Base-by-base conservation (phyloP, 2,329 filamentous ascomycete genomes). In the Colletotrichum ledebouriae region DNA sequence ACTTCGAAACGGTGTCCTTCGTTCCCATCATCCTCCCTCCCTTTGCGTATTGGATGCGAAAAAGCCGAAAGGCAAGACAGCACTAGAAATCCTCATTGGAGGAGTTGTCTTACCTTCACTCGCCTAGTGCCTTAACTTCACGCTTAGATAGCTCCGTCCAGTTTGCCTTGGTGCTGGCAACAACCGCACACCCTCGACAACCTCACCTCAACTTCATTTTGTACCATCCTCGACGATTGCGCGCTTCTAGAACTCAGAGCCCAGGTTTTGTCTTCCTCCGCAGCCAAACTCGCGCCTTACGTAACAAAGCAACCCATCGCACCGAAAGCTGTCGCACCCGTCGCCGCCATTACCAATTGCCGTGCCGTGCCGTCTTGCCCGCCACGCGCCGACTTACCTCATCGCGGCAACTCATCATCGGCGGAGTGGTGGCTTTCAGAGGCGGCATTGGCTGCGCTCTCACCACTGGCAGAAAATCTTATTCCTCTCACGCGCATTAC, bases 1-100 rank as follows among this genome's bases (percentile, higher is more conserved):
- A 25, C 60, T 47, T 37, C 59, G 29, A 67, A 53, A 63, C 52
- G 33, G 34, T 67, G 42, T 67, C 59, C 59, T 56, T 56, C 52
- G 20, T 29, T 56, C 17, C 37, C 25, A 20, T 22, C 59, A 20
- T 34, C 49, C 25, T 34, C 49, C 34, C 25, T 52, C 33, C 33
- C 33, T 52, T 29, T 10, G 34, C 25, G 34, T 15, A 55, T 29
- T 29, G 6, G 29, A 7, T 29, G 11, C 33, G 34, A 25, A 17
- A 15, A 39, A n/a, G n/a, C 52, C 33, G 33, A 55, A 55, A n/a
- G 39, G 37, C n/a, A 42, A 20, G 25, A 52, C 47, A 29, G n/a
- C 22, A n/a, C 29, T n/a, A 52, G 34, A 42, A n/a, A 29, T 6
- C 29, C 7, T 29, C 6, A 6, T 7, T 9, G 6, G 29, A 6